A percentile compares a stretch with the other conserved stretches of the same genome.
Evolutionary conservation across 306 rosid species (phyloP).

Genomic region (Cucumis cinereus): DNA sequence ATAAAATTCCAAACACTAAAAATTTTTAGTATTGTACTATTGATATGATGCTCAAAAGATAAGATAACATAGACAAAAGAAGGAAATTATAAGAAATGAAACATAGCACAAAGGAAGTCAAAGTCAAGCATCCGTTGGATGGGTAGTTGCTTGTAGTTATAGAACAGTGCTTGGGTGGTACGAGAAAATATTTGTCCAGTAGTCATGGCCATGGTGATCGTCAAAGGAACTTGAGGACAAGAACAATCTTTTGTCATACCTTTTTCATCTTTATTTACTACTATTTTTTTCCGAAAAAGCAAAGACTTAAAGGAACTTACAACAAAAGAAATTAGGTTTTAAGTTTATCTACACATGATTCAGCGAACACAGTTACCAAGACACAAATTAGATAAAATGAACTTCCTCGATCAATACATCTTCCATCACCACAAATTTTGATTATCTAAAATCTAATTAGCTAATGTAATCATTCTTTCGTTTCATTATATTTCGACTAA

Average conservation of each 20-base stretch:
- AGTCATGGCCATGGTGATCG: slow-evolving; percentile 54
- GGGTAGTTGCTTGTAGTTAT: slow-evolving; percentile 97
- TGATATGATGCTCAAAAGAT: neutral
- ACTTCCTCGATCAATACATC: neutral
- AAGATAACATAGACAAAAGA: neutral
- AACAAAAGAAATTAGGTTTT: neutral
- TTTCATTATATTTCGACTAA: neutral
- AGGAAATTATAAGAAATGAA: neutral
- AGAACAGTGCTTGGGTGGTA: slow-evolving; percentile 84
- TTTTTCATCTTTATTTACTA: neutral
- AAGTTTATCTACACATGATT: neutral
- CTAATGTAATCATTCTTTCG: neutral
- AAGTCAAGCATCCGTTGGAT: slow-evolving; percentile 98
- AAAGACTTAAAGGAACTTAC: neutral
- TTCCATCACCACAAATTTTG: neutral
- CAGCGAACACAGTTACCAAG: neutral
- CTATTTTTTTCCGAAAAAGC: neutral
- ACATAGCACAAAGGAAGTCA: slow-evolving; percentile 93
- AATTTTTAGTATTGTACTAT: neutral
- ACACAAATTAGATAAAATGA: neutral
- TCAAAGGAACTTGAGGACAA: slow-evolving; percentile 28
- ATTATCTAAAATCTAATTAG: neutral
- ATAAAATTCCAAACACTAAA: neutral
- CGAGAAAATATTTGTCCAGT: slow-evolving; percentile 93
- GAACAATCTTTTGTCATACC: neutral